Conservation (phyloP, 306 rosid species). For the Psophocarpus tetragonolobus region DNA sequence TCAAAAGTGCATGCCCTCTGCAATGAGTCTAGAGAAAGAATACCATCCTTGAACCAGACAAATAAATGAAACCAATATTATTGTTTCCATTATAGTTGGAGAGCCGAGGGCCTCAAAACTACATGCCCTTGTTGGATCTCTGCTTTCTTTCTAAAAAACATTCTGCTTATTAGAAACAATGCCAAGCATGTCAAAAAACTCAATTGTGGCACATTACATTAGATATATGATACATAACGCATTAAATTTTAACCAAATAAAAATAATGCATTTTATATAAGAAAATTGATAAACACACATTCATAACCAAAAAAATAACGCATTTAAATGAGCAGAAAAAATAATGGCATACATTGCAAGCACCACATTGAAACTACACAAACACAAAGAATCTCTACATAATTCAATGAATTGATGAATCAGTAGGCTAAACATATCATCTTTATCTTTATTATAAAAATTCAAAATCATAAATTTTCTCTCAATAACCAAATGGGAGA, state of each 20-base stretch:
- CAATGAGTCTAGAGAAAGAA: slow-evolving; percentile 68
- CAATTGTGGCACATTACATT: not conserved
- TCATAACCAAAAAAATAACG: too few species aligned
- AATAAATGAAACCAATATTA: not conserved
- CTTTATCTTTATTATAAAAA: not conserved
- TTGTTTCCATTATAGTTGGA: not conserved
- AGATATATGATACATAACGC: not conserved
- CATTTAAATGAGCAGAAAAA: not conserved
- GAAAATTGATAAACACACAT: too few species aligned
- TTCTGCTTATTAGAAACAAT: not conserved
- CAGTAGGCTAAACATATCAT: not conserved
- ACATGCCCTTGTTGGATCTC: too few species aligned
- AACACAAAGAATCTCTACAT: not conserved
- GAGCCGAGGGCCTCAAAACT: not conserved
- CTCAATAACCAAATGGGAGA: not conserved
- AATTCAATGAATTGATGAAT: not conserved
- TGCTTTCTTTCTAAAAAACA: not conserved
- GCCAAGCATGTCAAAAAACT: not conserved
- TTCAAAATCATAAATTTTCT: not conserved
- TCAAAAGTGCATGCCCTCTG: slow-evolving; percentile 88
- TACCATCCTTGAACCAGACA: slow-evolving; percentile 67
- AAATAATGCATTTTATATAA: not conserved
- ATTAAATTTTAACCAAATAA: not conserved
- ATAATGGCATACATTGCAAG: not conserved
- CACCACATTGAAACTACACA: not conserved